Conservation (phyloP, 1,284 basidiomycete species). For the Taiwanofungus camphoratus region DNA sequence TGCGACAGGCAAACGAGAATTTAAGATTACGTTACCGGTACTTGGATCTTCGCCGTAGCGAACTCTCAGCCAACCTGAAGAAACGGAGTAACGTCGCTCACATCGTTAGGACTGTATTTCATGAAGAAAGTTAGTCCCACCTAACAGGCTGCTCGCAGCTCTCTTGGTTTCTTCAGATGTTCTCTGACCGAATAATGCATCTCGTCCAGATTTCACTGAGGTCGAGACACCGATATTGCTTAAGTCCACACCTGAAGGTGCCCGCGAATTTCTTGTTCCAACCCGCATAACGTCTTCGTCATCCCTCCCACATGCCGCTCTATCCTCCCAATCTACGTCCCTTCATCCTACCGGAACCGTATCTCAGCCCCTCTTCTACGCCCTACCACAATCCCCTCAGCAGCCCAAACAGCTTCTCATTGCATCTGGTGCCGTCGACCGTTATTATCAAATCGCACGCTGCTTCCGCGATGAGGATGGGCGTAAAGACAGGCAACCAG, state of each 20-base stretch:
- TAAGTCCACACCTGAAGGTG: slow-evolving; percentile 91
- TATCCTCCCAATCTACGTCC: slow-evolving; percentile 11
- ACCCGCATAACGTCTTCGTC: slow-evolving; percentile 47
- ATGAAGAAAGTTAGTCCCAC: slow-evolving; percentile 62
- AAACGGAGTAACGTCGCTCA: slow-evolving; percentile 79
- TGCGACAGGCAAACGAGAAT: slow-evolving; percentile 72
- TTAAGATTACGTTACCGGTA: slow-evolving; percentile 81
- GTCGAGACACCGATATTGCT: slow-evolving; percentile 94
- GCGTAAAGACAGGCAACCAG: slow-evolving; percentile 90
- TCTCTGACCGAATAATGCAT: no score
- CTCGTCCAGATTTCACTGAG: slow-evolving; percentile 72
- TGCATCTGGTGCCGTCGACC: slow-evolving; percentile 84
- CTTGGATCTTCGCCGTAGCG: slow-evolving; percentile 79
- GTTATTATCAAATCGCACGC: slow-evolving; percentile 88
- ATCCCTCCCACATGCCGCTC: neutral
- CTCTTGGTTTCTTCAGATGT: no score
- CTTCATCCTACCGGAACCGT: slow-evolving; percentile 5
- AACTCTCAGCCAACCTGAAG: slow-evolving; percentile 72
- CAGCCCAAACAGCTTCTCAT: slow-evolving; percentile 94
- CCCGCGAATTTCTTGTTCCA: slow-evolving; percentile 91
- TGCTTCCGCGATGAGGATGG: slow-evolving; percentile 97
- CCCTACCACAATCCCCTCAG: slow-evolving; percentile 91
- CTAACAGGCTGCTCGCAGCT: no score
- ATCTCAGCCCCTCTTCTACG: slow-evolving; percentile 69
- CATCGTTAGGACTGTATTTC: slow-evolving; percentile 67